Conservation (phyloP, 2,329 filamentous ascomycete species). For the Diaporthe sp. region DNA sequence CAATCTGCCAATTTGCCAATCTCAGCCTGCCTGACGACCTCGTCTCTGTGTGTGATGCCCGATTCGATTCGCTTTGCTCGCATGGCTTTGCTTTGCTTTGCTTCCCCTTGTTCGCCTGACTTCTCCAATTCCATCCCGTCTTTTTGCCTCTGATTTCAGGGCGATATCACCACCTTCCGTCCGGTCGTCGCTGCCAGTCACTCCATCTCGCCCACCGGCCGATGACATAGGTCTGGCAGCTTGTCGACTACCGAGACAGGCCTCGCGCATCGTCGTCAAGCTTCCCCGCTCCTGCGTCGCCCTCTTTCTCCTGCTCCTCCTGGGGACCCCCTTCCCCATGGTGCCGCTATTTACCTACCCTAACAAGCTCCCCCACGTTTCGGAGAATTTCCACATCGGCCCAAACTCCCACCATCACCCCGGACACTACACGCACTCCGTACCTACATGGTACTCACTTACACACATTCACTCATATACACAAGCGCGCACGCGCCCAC, state of each 20-base stretch:
- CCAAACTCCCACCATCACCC: slow-evolving; percentile 14
- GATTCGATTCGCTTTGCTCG: background rate
- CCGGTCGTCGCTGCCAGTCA: background rate
- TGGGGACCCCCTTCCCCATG: background rate
- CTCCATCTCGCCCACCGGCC: background rate
- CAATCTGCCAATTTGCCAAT: slow-evolving; percentile 7
- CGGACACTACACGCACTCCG: background rate
- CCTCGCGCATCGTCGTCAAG: slow-evolving; percentile 17
- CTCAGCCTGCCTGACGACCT: slow-evolving; percentile 21
- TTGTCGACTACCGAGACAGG: slow-evolving; percentile 33
- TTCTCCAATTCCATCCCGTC: slow-evolving; percentile 28
- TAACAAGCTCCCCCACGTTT: slow-evolving; percentile 28
- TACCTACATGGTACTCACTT: background rate
- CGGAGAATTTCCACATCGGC: slow-evolving; percentile 26
- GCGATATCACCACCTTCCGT: slow-evolving; percentile 16
- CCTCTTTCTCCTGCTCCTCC: background rate
- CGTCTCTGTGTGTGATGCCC: slow-evolving; percentile 2
- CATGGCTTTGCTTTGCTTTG: background rate
- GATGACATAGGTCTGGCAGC: slow-evolving; percentile 21
- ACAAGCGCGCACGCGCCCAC: background rate
- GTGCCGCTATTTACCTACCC: background rate
- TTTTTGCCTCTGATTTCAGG: slow-evolving; percentile 21
- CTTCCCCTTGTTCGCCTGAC: background rate
- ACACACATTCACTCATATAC: background rate
- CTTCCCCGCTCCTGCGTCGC: slow-evolving; percentile 36